phyloP scores from a whole-genome alignment of 1,284 basidiomycete species.

The Leccinum solheimii region DNA sequence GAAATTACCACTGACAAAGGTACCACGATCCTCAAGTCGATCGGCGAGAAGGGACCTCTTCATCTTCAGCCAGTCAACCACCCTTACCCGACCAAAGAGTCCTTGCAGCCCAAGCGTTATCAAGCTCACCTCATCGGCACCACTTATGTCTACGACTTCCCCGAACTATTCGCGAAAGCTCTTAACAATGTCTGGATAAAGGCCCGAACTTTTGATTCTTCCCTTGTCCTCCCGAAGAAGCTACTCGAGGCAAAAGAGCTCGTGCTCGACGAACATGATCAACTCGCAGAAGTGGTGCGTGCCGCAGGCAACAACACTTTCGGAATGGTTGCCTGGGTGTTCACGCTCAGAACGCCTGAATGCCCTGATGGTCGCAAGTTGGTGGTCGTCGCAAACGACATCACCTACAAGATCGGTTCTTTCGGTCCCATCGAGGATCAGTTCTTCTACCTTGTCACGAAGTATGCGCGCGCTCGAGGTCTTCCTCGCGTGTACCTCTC shows the following conservation, averaged over 20 bases:
- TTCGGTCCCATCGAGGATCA: slow-evolving; percentile 96
- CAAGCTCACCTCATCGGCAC: slow-evolving; percentile 99
- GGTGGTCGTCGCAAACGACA: slow-evolving; percentile 96
- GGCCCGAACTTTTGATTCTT: slow-evolving; percentile 64
- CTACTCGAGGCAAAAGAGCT: slow-evolving; percentile 87
- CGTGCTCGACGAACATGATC: slow-evolving; percentile 91
- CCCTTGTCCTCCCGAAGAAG: slow-evolving; percentile 73
- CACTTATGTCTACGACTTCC: slow-evolving; percentile 99
- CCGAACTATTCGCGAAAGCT: slow-evolving; percentile 73
- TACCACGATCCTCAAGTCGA: slow-evolving; percentile 91
- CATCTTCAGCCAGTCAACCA: slow-evolving; percentile 92
- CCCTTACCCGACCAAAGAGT: slow-evolving; percentile 96
- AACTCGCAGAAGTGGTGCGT: slow-evolving; percentile 87
- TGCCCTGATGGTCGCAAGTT: slow-evolving; percentile 87
- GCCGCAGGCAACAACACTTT: slow-evolving; percentile 92
- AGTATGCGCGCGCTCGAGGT: slow-evolving; percentile 87
- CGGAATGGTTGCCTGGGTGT: slow-evolving; percentile 97
- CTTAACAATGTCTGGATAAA: slow-evolving; percentile 93
- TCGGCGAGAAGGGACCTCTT: slow-evolving; percentile 87
- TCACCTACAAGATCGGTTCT: slow-evolving; percentile 98
- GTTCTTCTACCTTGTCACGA: slow-evolving; percentile 94
- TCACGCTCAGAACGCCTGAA: slow-evolving; percentile 92
- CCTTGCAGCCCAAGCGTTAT: slow-evolving; percentile 98
- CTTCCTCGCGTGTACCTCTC: slow-evolving; percentile 96
- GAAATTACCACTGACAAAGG: slow-evolving; percentile 97